Base-by-base conservation (phyloP, 768 basidiomycete genomes). In the Amanita exitialis region DNA sequence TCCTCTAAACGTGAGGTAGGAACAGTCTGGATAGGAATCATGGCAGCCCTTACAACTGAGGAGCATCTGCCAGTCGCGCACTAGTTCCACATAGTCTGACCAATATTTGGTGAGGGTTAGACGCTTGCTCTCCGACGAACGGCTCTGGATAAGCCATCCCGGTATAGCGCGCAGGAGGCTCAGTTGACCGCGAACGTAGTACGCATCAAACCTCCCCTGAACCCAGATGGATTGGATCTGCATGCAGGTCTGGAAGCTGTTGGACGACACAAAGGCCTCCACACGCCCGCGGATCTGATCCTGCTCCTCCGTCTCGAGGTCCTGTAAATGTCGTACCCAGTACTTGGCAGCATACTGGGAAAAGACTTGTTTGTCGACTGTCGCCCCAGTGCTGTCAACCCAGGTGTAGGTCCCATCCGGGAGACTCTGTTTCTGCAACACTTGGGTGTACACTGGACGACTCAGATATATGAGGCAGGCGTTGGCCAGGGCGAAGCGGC, bases 151-250 rank as follows among this genome's bases (percentile, higher is more conserved):
- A 21, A 41, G 38, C 38, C 2, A 41, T 41, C 20, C 20, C 38
- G 38, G 38, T n/a, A 41, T 41, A 41, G 3, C 38, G 20, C 38
- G 38, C 20, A 6, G 38, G 38, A 47, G 13, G 43, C 15, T 43
- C 34, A 49, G 16, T 43, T 34, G 34, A 13, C 34, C 47, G 8
- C 4, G 10, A n/a, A 41, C 38, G 16, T 12, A 5, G 53, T 59
- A 64, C n/a, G 57, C 57, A 9, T 51, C 45, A 46, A 67, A 67
- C 42, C 61, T 53, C 3, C 49, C 34, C 18, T 59, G 56, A 1
- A 64, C 62, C 66, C 66, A 67, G 10, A 67, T 49, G 32, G 57
- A 63, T 54, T 66, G 66, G 3, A 61, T 56, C 43, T 66, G 66
- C 4, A 66, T 30, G 23, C 59, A 61, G 1, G 66, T 67, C 49